Base-by-base conservation (phyloP, 176 grass and related monocot genomes). In the Miscanthus lutarioriparius region DNA sequence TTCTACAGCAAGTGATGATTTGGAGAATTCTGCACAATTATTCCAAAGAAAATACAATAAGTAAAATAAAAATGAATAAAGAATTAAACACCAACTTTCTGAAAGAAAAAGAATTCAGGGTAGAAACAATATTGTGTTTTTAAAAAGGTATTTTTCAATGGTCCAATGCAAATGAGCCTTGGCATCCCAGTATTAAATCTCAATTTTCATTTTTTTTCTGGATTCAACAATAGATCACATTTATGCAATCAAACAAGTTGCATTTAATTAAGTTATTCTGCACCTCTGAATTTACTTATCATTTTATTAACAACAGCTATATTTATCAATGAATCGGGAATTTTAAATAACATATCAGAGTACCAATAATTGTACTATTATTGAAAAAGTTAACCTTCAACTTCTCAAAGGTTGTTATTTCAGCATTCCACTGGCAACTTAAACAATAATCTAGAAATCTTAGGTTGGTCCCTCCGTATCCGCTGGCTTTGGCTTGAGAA, bases 1-100 rank as follows among this genome's bases (percentile, higher is more conserved):
- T 66, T 85, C 32, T 17, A 5, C 19, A 90, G 28, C 16, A 65
- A 76, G 51, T 36, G 32, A 81, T 32, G 69, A 88, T 85, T 72
- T 59, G 4, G 20, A 76, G 15, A 19, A 58, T 77, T 56, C 37
- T 70, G 27, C 64, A 45, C 32, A 61, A 16, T 15, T 76, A 62
- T 69, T 70, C 20, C 11, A 76, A 19, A 75, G 4, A 70, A 20
- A 70, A 70, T 13, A 23, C 36, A 70, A 39, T 10, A 41, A 43
- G 38, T 71, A 43, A 15, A 71, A 41, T 13, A 43, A 72, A 39
- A 76, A 70, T 13, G 27, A 39, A 81, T 67, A 56, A 49, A 67
- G 11, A 35, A 39, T 54, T 20, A 76, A 11, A 22, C 12, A 0
- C 38, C 15, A 76, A 10, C 37, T 69, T 26, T 26, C 19, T 67